A percentile compares a stretch with the other conserved stretches of the same genome.
phyloP scores from a whole-genome alignment of 768 basidiomycete species.

The Trichaptum fuscoviolaceum region DNA sequence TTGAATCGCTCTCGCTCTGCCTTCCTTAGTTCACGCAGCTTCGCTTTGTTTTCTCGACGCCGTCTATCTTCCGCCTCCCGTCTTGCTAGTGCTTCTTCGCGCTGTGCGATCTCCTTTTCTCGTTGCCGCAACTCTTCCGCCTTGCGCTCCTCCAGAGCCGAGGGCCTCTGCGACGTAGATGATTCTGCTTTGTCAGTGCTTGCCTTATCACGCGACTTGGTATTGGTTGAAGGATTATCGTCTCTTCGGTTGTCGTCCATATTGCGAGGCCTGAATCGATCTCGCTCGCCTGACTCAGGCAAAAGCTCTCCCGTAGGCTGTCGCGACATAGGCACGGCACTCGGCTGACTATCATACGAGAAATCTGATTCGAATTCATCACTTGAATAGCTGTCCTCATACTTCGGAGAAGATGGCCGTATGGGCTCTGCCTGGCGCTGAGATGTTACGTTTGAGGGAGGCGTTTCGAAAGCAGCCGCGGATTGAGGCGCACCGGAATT shows the following conservation, averaged over 20 bases:
- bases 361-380: not conserved
- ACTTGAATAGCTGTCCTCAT: not conserved
- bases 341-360: not conserved
- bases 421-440: not conserved
- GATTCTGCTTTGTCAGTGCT: conserved; percentile 9
- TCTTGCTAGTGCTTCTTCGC: conserved; percentile 16
- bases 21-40: conserved; percentile 13
- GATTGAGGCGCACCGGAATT: not conserved
- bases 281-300: not conserved
- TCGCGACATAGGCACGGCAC: not conserved
- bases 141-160: conserved; percentile 12
- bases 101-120: conserved; percentile 9
- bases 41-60: conserved; percentile 17
- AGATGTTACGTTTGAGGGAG: not conserved
- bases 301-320: not conserved
- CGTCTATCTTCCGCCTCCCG: conserved; percentile 18
- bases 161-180: conserved; percentile 14
- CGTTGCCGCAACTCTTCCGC: conserved; percentile 11
- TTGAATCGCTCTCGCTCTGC: conserved; percentile 22
- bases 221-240: conserved; percentile 18
- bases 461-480: not conserved
- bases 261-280: not conserved
- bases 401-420: not conserved
- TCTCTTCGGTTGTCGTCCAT: conserved; percentile 8
- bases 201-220: conserved; percentile 13